A percentile compares a stretch with the other conserved stretches of the same genome.
Evolutionary conservation across 139 green algal genomes (phyloP).

Genomic region (Tetradesmus lagerheimii): DNA sequence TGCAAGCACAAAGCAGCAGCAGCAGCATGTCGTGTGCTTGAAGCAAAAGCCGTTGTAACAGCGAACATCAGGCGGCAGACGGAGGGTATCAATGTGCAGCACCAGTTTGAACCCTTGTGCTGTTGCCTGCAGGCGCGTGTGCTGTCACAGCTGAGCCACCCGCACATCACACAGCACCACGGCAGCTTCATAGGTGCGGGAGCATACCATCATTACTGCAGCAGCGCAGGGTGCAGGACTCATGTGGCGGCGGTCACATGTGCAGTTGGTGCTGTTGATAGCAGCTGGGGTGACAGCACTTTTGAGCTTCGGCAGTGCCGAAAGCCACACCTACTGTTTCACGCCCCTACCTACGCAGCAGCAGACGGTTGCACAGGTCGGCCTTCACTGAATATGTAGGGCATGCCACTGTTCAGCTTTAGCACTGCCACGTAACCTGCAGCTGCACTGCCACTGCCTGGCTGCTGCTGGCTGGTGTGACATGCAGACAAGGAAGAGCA

Average conservation of each 20-base stretch:
- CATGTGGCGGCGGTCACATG: neutral
- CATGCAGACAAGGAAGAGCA: slow-evolving; percentile 59
- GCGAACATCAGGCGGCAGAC: neutral
- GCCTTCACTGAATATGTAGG: no score
- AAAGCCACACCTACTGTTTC: no score
- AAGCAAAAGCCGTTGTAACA: neutral
- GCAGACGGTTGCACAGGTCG: no score
- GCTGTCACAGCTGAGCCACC: slow-evolving; percentile 70
- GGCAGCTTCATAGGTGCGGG: slow-evolving; percentile 72
- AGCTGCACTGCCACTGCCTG: neutral
- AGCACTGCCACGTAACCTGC: no score
- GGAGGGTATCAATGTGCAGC: neutral
- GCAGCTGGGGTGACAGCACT: no score
- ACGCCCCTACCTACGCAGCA: no score
- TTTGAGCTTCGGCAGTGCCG: no score
- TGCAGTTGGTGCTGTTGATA: no score
- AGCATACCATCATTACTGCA: neutral
- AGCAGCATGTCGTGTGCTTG: neutral
- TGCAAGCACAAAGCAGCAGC: neutral
- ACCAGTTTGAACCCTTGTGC: neutral
- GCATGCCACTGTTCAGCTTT: neutral
- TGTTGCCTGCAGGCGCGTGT: slow-evolving; percentile 62
- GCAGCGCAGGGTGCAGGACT: neutral
- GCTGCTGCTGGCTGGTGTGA: neutral
- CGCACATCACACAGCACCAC: slow-evolving; percentile 71